Evolutionary conservation across 805 yeast species (phyloP).

Genomic region (Candida broadrunensis): DNA sequence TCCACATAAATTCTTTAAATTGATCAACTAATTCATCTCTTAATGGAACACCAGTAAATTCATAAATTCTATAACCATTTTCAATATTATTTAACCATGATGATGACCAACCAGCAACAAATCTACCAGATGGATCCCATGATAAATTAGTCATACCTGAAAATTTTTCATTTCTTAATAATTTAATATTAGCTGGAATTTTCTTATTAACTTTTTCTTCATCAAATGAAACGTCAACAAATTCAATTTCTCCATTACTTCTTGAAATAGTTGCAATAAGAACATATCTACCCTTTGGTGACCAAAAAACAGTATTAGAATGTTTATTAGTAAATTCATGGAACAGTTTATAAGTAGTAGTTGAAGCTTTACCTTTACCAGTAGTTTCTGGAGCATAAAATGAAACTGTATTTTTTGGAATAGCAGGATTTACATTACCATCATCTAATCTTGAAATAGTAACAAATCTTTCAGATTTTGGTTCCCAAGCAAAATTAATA

Average conservation of each 20-base stretch:
- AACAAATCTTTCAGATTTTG: constrained; percentile 82
- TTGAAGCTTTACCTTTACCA: constrained; percentile 47
- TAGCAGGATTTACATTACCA: constrained; percentile 58
- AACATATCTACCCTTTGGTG: constrained; percentile 90
- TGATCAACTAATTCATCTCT: constrained; percentile 77
- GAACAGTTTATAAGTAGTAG: constrained; percentile 55
- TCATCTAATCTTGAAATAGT: constrained; percentile 64
- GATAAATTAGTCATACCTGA: constrained; percentile 77
- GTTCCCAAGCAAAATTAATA: constrained; percentile 93
- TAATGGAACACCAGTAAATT: constrained; percentile 73
- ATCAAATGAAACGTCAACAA: constrained; percentile 82
- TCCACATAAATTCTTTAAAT: constrained; percentile 90
- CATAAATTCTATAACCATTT: constrained; percentile 87
- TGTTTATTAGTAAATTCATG: constrained; percentile 59
- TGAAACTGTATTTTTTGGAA: constrained; percentile 62
- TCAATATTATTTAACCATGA: constrained; percentile 79
- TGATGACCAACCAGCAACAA: constrained; percentile 83
- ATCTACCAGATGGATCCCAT: constrained; percentile 98
- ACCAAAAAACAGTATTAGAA: constrained; percentile 75
- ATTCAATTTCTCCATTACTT: constrained; percentile 67
- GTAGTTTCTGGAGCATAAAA: constrained; percentile 80
- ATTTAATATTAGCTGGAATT: constrained; percentile 56
- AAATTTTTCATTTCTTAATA: constrained; percentile 61
- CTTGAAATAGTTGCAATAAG: constrained; percentile 47
- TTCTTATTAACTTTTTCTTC: constrained; percentile 57